Evolutionary conservation across 108 stramenopile genomes (phyloP), one percentile per base, ranked within the genome.

Genomic region (Aureococcus anophagefferens): DNA sequence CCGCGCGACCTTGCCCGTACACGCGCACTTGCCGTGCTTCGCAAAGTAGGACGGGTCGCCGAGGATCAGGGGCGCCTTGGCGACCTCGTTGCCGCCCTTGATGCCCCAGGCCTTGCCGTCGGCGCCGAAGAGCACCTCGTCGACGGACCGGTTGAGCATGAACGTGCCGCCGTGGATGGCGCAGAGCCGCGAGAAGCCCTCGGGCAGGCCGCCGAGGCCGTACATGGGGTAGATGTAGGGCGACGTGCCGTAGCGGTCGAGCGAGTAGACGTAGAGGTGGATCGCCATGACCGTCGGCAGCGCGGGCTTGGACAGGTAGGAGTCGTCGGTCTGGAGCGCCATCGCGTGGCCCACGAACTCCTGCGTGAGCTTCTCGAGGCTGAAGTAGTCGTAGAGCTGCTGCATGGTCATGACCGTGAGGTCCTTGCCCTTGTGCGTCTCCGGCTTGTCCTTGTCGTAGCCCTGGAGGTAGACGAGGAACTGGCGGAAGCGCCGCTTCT

Each of bases 161-260:
- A 99, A 97, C 64, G 96, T 96, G 76, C 96, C 96, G 37, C 96
- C 98, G 75, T 97, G 93, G 73, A 99, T 93, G 35, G 98, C 98
- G 76, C 95, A 96, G 63, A 98, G 89, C 46, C 98, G 92, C 65
- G 94, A 95, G 78, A 99, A 99, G 63, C 95, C 94, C 83, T 99
- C 98, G 25, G 98, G 98, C 46, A 99, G 87, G 30, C 95, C 93
- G 33, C 96, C 94, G 66, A 99, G 87, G 64, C 98, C 98, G 75
- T 97, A 99, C 65, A 95, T 79, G 44, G 98, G 98, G 85, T 98
- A 99, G 73, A 99, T 94, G 89, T 96, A 99, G 18, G 98, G 98
- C 65, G 86, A 87, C 63, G 89, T 94, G 76, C 95, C 95, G 76
- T 96, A 97, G 35, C 93, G 79, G 69, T 90, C 85, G 65, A 99